phyloP scores from a whole-genome alignment of 2,329 filamentous ascomycete genomes.

The Pestalotiopsis sp. region DNA sequence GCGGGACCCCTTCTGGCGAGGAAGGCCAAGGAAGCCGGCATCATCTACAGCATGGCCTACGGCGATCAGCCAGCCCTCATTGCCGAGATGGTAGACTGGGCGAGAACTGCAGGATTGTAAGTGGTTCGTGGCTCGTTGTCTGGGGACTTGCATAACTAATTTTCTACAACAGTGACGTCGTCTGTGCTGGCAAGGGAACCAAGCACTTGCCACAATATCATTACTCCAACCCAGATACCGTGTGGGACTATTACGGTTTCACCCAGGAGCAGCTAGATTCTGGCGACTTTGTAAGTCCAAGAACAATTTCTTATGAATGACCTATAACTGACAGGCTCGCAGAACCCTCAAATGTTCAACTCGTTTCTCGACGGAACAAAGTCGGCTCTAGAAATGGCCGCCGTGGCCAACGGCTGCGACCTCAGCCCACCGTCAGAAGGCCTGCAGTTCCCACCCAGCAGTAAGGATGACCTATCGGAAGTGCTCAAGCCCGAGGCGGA shows the following conservation, averaged over 20 bases:
- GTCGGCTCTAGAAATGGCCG: conserved; percentile 48
- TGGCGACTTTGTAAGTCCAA: conserved; percentile 15
- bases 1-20: conserved; percentile 42
- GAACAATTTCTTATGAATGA: not conserved
- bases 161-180: conserved; percentile 30
- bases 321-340: not conserved
- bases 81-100: conserved; percentile 45
- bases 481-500: conserved; percentile 41
- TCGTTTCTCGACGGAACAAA: conserved; percentile 51
- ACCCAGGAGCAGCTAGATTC: conserved; percentile 43
- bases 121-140: not conserved
- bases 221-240: conserved; percentile 46
- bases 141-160: not conserved
- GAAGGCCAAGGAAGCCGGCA: conserved; percentile 45
- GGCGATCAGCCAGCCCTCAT: conserved; percentile 48
- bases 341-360: conserved; percentile 51
- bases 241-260: conserved; percentile 49
- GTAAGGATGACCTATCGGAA: conserved; percentile 42
- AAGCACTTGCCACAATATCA: conserved; percentile 49
- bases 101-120: conserved; percentile 42
- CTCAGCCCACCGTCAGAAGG: conserved; percentile 41
- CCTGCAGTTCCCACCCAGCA: conserved; percentile 45
- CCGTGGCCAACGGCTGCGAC: conserved; percentile 47
- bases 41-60: conserved; percentile 50
- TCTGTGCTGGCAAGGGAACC: conserved; percentile 47